These are phyloP conservation scores for Clausena lansium DNA, from an alignment of 345 rosid genomes.

Conservation along the genomic window DNA sequence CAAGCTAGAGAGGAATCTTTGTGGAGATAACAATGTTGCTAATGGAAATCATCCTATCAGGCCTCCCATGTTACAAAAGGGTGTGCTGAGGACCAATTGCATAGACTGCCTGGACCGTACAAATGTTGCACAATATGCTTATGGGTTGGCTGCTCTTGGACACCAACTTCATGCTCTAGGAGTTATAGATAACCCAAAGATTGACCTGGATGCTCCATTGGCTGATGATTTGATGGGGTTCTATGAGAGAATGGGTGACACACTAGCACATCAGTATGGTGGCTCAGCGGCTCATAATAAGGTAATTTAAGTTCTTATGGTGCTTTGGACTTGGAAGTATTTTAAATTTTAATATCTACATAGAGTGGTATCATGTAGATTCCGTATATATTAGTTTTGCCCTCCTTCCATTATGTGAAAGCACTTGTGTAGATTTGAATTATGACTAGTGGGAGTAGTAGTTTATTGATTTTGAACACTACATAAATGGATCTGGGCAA, in stretches of 20 bases:
- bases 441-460: not conserved
- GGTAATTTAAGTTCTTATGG: slow-evolving; percentile 32
- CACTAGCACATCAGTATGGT: slow-evolving; percentile 84
- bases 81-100: slow-evolving; percentile 96
- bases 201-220: slow-evolving; percentile 78
- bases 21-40: slow-evolving; percentile 36
- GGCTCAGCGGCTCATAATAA: slow-evolving; percentile 93
- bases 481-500: not conserved
- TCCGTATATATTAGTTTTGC: not conserved
- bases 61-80: slow-evolving; percentile 66
- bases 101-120: slow-evolving; percentile 99
- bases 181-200: slow-evolving; percentile 53
- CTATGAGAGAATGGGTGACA: slow-evolving; percentile 89
- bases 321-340: not conserved
- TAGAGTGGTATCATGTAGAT: slow-evolving; percentile 2
- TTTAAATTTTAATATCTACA: not conserved
- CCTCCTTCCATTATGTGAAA: not conserved
- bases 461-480: not conserved
- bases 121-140: slow-evolving; percentile 98
- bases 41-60: slow-evolving; percentile 53
- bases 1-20: slow-evolving; percentile 39
- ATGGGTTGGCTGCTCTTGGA: slow-evolving; percentile 94
- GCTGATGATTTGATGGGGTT: slow-evolving; percentile 84
- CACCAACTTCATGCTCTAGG: slow-evolving; percentile 85
- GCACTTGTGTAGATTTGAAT: not conserved